These are phyloP conservation scores for Tetrapisispora fleetii DNA, from an alignment of 805 yeast species.

Conservation along the genomic window DNA sequence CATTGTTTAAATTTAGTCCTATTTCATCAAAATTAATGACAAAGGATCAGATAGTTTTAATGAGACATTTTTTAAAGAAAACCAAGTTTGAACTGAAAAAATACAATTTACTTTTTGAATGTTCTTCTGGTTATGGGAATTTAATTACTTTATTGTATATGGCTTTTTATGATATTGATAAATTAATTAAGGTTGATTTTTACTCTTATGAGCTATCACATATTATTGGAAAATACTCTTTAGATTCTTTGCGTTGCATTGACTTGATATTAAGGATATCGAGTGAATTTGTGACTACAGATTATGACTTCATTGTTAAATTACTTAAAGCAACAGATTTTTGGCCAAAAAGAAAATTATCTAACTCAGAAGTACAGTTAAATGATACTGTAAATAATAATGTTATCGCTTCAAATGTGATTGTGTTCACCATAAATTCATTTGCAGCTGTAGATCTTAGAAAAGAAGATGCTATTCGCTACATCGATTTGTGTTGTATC, in stretches of 20 bases:
- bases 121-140: constrained; percentile 68
- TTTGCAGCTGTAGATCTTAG: neutral
- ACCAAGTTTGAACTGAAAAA: constrained; percentile 37
- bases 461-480: constrained; percentile 14
- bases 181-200: constrained; percentile 34
- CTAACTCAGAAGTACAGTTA: constrained; percentile 25
- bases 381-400: constrained; percentile 43
- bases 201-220: constrained; percentile 41
- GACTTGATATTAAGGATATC: constrained; percentile 52
- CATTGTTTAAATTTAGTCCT: constrained; percentile 24
- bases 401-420: constrained; percentile 41
- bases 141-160: constrained; percentile 40
- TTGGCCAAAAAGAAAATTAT: constrained; percentile 48
- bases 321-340: constrained; percentile 48
- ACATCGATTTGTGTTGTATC: constrained; percentile 41
- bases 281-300: constrained; percentile 34
- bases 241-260: constrained; percentile 64
- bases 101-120: constrained; percentile 63
- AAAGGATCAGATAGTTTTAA: constrained; percentile 14
- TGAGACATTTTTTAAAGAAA: constrained; percentile 22
- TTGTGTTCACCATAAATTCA: constrained; percentile 36
- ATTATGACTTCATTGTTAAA: constrained; percentile 38
- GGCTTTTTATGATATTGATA: constrained; percentile 34
- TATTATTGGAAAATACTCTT: constrained; percentile 61
- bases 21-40: constrained; percentile 22